These are phyloP conservation scores for Tephrocybe sp. DNA, from an alignment of 768 basidiomycete genomes.

Conservation along the genomic window DNA sequence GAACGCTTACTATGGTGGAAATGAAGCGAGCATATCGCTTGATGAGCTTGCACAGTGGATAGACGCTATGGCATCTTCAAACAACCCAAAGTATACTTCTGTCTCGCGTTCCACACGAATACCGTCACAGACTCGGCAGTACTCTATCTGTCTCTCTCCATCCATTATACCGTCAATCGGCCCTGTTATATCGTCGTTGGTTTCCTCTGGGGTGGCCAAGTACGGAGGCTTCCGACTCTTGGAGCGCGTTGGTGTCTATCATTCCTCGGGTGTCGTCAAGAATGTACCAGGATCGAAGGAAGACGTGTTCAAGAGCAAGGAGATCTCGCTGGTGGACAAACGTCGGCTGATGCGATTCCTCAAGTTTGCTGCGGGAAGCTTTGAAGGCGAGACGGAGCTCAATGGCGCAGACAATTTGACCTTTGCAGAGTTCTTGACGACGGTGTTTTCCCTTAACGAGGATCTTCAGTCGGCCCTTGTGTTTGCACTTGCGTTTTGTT, in stretches of 20 bases:
- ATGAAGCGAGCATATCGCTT: constrained; percentile 78
- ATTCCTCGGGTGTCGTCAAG: constrained; percentile 44
- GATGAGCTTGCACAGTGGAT: constrained; percentile 81
- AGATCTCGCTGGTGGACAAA: constrained; percentile 80
- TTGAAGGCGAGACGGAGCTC: constrained; percentile 62
- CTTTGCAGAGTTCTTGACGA: constrained; percentile 64
- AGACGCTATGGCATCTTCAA: constrained; percentile 30
- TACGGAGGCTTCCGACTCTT: constrained; percentile 92
- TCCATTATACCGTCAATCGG: constrained; percentile 80
- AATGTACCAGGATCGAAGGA: constrained; percentile 90
- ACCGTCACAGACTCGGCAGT: constrained; percentile 67
- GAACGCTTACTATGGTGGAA: constrained; percentile 82
- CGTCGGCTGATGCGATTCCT: constrained; percentile 91
- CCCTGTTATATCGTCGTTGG: constrained; percentile 72
- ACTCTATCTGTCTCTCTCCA: constrained; percentile 85
- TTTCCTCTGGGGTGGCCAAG: constrained; percentile 81
- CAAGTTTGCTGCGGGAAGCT: constrained; percentile 75
- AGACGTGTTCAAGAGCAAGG: constrained; percentile 86
- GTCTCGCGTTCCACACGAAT: constrained; percentile 42
- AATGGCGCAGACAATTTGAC: constrained; percentile 52
- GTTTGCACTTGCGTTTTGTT: constrained; percentile 78
- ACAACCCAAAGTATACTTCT: constrained; percentile 35
- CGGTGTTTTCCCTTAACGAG: constrained; percentile 61
- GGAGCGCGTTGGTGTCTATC: constrained; percentile 65
- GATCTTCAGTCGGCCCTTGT: constrained; percentile 61